These are phyloP conservation scores for Backusella psychrophila DNA, from an alignment of 192 early-diverging fungal species.

Conservation along the genomic window DNA sequence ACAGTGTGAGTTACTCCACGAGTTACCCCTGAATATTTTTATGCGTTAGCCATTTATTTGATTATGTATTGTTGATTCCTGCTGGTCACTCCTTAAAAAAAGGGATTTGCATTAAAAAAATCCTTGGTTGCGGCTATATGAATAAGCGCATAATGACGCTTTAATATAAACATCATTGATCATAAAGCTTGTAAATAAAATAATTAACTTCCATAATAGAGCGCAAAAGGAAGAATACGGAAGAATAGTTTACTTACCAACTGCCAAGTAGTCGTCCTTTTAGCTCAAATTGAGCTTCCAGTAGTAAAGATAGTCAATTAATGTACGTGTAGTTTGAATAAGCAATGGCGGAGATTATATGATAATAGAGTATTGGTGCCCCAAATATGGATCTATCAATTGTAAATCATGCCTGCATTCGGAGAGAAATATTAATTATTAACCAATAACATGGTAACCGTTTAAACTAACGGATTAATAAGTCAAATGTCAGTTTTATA, in stretches of 20 bases:
- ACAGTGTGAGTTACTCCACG: neutral
- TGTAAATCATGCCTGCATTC: neutral
- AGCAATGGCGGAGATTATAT: neutral
- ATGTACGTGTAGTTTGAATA: neutral
- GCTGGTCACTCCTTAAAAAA: neutral
- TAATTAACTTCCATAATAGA: neutral
- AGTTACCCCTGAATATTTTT: neutral
- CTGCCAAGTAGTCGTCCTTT: neutral
- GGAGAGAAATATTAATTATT: neutral
- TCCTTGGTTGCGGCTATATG: neutral
- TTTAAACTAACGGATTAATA: neutral
- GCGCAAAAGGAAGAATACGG: neutral
- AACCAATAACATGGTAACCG: neutral
- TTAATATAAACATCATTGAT: constrained; percentile 1
- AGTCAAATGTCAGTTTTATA: neutral
- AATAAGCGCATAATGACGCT: neutral
- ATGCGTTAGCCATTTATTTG: neutral
- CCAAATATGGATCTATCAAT: neutral
- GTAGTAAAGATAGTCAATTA: neutral
- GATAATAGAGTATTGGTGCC: neutral
- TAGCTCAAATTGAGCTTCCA: neutral
- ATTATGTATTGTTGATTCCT: neutral
- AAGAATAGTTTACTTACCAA: neutral
- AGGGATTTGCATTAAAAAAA: neutral
- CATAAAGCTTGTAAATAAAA: neutral